Evolutionary conservation across 306 rosid genomes (phyloP), one percentile per base, ranked within the genome.

Genomic region (Glycine soja): DNA sequence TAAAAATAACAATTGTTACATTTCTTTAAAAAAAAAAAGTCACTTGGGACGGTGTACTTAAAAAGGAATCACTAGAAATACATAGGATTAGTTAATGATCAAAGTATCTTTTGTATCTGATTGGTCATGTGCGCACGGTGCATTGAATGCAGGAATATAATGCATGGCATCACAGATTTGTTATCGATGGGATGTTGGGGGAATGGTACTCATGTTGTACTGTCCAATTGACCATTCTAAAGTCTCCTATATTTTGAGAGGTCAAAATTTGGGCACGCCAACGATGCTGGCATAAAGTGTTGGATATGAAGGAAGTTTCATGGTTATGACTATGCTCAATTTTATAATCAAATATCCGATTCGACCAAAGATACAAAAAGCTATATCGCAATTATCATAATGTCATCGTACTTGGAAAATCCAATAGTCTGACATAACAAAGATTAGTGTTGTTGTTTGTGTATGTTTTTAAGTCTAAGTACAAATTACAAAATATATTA

Each of bases 271-370:
- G 80, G 48, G 68, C 76, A 71, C 58, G 58, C 84, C 78, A 87
- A 58, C 83, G 30, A 72, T 66, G 81, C 83, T 83, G 77, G 78
- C 76, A 38, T 66, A 70, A 77, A 61, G 47, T 72, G 71, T 16
- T 52, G 3, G 76, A 45, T 7, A 4, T 36, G 50, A 67, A 66
- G 76, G 87, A 83, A 80, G 87, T 46, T 86, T 83, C 81, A 51
- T 0, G 69, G 87, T 10, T 66, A 76, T 72, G 72, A 30, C 72
- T 34, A 30, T 38, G 58, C 57, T 14, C 69, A 59, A 51, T 47
- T 72, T 68, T 52, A 64, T 67, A 24, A 64, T 74, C 72, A 61
- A 0, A 63, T 34, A 30, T 54, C 36, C 10, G 50, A 77, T 72
- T 77, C 46, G 16, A 85, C 47, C 71, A 57, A 73, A 61, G 46